Percentiles rank a stretch among this genome's conserved stretches.
Evolutionary conservation across 2,329 filamentous ascomycete species (phyloP).

Genomic region (Dactylellina cionopaga): DNA sequence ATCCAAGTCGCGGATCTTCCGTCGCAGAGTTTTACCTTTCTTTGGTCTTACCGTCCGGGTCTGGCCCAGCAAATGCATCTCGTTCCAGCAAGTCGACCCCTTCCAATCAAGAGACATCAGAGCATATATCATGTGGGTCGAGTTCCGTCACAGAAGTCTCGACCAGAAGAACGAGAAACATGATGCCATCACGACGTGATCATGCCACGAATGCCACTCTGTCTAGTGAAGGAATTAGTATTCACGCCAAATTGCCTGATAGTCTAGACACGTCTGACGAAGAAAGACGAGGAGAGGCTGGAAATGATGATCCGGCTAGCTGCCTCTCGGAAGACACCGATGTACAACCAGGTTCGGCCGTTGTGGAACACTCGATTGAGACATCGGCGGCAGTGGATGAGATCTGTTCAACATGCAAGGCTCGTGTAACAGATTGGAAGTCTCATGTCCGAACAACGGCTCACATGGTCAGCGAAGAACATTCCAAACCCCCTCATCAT

Average conservation of each 20-base stretch:
- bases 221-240: neutral
- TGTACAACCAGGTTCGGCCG: conserved; percentile 36
- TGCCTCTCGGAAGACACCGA: conserved; percentile 18
- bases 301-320: conserved; percentile 11
- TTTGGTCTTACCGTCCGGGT: conserved; percentile 68
- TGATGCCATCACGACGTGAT: conserved; percentile 49
- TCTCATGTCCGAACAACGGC: conserved; percentile 72
- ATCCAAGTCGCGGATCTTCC: conserved; percentile 54
- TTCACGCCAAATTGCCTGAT: conserved; percentile 7
- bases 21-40: conserved; percentile 73
- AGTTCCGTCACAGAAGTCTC: conserved; percentile 9
- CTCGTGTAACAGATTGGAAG: conserved; percentile 64
- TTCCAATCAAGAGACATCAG: conserved; percentile 51
- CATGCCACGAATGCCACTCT: conserved; percentile 2
- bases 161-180: conserved; percentile 4
- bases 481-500: conserved; percentile 77
- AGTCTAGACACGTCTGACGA: conserved; percentile 52
- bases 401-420: conserved; percentile 70
- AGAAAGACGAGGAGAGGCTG: too few relatives aligned
- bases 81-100: conserved; percentile 48
- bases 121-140: conserved; percentile 52
- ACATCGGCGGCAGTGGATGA: conserved; percentile 34
- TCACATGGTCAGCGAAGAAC: conserved; percentile 75
- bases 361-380: conserved; percentile 52
- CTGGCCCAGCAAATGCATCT: conserved; percentile 57